Evolutionary conservation across 2,329 filamentous ascomycete genomes (phyloP).

Genomic region (Exophiala mesophila): DNA sequence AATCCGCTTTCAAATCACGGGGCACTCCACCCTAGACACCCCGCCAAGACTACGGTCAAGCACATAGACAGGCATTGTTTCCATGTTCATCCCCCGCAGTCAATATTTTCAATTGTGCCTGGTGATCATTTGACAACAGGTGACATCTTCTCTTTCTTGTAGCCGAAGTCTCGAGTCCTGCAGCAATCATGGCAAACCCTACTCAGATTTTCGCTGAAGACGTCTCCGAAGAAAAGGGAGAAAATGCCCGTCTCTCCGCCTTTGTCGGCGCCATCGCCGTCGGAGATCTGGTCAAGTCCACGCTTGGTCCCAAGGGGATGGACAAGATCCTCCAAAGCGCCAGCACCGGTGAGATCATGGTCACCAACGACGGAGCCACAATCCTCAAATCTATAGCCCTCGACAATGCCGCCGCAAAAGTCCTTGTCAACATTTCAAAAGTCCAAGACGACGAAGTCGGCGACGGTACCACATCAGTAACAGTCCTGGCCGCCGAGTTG

Average conservation of each 20-base stretch:
- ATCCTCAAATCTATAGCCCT: slow-evolving; percentile 98
- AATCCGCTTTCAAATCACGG: too few species aligned
- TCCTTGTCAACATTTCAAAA: slow-evolving; percentile 98
- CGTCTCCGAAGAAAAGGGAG: slow-evolving; percentile 95
- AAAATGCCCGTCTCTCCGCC: slow-evolving; percentile 97
- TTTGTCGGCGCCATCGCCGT: slow-evolving; percentile 98
- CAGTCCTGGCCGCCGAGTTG: slow-evolving; percentile 89
- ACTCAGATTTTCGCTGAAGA: slow-evolving; percentile 98
- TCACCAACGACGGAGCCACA: slow-evolving; percentile 97
- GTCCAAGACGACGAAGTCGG: slow-evolving; percentile 98
- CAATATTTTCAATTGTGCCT: background rate
- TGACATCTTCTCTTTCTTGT: background rate
- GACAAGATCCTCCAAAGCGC: slow-evolving; percentile 97
- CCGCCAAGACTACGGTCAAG: too few species aligned
- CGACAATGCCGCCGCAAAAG: slow-evolving; percentile 96
- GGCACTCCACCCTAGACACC: too few species aligned
- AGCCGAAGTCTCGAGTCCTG: background rate
- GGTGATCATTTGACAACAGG: too few species aligned
- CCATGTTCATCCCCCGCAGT: background rate
- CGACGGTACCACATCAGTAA: slow-evolving; percentile 96
- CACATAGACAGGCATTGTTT: too few species aligned
- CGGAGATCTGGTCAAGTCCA: slow-evolving; percentile 95
- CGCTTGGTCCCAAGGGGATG: slow-evolving; percentile 95
- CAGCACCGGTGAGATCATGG: slow-evolving; percentile 94
- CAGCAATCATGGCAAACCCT: slow-evolving; percentile 52